Conservation (phyloP, 257 asterid genomes). For the Ajuga chamaepitys region DNA sequence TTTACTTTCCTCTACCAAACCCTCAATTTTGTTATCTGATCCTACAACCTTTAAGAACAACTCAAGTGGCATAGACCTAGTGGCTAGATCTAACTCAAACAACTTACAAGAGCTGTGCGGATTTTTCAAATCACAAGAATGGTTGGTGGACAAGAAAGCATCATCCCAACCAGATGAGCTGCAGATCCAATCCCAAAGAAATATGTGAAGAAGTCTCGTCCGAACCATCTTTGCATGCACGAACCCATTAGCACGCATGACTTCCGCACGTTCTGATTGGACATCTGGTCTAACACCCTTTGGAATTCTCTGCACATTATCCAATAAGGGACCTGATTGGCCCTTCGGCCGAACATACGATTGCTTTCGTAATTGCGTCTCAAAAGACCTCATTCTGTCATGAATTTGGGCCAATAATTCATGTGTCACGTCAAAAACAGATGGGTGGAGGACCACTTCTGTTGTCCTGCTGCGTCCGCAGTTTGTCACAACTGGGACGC, state of each 20-base stretch:
- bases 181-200: conserved; percentile 65
- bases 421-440: conserved; percentile 41
- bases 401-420: conserved; percentile 69
- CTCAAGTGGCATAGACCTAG: conserved; percentile 77
- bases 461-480: conserved; percentile 60
- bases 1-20: conserved; percentile 60
- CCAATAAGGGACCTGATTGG: conserved; percentile 44
- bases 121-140: conserved; percentile 46
- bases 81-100: conserved; percentile 58
- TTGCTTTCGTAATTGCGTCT: conserved; percentile 51
- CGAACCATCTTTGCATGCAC: conserved; percentile 80
- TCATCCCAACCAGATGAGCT: conserved; percentile 49
- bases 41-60: conserved; percentile 84
- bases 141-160: conserved; percentile 37
- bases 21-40: conserved; percentile 59
- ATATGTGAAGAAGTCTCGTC: conserved; percentile 75
- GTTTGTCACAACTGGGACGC: conserved; percentile 74
- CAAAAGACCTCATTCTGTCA: conserved; percentile 67
- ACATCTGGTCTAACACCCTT: conserved; percentile 24
- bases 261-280: conserved; percentile 53
- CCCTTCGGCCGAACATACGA: conserved; percentile 35
- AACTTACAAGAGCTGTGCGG: conserved; percentile 71
- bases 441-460: conserved; percentile 81
- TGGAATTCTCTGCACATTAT: conserved; percentile 64
- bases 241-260: conserved; percentile 73